Evolutionary conservation across 441 rosid species (phyloP), one percentile per base, ranked within the genome.

Genomic region (Pelargonium fulgidum): DNA sequence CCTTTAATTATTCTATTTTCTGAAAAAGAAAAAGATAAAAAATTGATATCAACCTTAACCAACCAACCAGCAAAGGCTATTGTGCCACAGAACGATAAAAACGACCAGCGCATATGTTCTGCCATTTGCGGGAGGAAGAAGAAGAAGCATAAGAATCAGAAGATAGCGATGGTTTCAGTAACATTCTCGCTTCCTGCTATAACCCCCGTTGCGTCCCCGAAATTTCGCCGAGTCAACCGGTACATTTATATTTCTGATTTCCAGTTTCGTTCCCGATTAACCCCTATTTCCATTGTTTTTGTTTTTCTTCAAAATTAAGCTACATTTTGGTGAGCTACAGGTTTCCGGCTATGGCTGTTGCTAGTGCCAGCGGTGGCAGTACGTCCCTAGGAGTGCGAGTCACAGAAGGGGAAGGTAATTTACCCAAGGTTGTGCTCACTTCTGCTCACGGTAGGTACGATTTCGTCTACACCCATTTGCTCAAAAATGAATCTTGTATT

Each of bases 391-490:
- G 96, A 68, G 93, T 91, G 68, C 78, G 77, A 72, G 76, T 87
- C 50, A 77, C 95, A 0, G 88, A 93, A 84, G 97, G 97, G 24
- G 85, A 88, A 81, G 96, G 95, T 74, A 88, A 77, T 75, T 86
- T 93, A 70, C 99, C 96, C 0, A 91, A 88, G 76, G 79, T 93
- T 74, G 89, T 91, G 19, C 93, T 93, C 54, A 82, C 92, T 72
- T 87, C 96, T 66, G 78, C 90, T 73, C 78, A 81, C 50, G 93
- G 92, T 48, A 83, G 93, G 99, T 86, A 39, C 29, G 73, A 14
- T 54, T 54, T 54, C 61, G 61, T 16, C 61, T 7, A 54, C 17
- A 5, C 61, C 61, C 22, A 54, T 29, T 29, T 29, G 36, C 36
- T 29, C 36, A 1, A 29, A 2, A 3, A 29, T 3, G 36, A 29